Percentiles rank a stretch among this genome's conserved stretches.
Conservation (phyloP, 2,329 filamentous ascomycete genomes). For the Exophiala mesophila region DNA sequence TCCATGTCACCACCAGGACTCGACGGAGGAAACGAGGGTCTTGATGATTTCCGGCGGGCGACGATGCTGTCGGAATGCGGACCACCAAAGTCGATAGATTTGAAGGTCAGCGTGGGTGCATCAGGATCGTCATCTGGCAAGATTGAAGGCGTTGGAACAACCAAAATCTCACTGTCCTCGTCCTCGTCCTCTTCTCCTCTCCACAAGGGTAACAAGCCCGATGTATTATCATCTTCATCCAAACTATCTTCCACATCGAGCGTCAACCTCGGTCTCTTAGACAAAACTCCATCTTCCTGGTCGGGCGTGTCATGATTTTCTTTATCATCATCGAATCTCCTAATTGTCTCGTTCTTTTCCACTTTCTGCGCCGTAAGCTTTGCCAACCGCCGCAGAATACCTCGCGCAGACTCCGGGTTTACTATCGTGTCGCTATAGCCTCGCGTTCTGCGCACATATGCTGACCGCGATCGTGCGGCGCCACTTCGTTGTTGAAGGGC, state of each 20-base stretch:
- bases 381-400: constrained; percentile 50
- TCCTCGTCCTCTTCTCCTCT: constrained; percentile 41
- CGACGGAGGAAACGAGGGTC: constrained; percentile 39
- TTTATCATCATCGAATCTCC: no score
- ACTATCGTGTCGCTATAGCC: constrained; percentile 17
- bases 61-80: neutral
- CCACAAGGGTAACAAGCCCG: constrained; percentile 31
- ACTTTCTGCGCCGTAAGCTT: constrained; percentile 50
- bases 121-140: constrained; percentile 22
- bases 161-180: constrained; percentile 38
- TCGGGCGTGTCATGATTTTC: constrained; percentile 35
- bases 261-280: constrained; percentile 36
- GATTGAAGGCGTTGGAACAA: constrained; percentile 24
- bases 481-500: constrained; percentile 47
- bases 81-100: constrained; percentile 20
- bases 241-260: constrained; percentile 38
- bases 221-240: constrained; percentile 34
- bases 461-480: constrained; percentile 19
- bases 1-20: constrained; percentile 38
- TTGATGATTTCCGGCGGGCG: constrained; percentile 19
- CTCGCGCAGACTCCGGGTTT: constrained; percentile 52
- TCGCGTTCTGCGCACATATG: neutral
- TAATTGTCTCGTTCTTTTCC: no score
- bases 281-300: constrained; percentile 44
- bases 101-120: constrained; percentile 22